These are phyloP conservation scores for Stemphylium beticola DNA, from an alignment of 2,329 filamentous ascomycete genomes.

Conservation along the genomic window DNA sequence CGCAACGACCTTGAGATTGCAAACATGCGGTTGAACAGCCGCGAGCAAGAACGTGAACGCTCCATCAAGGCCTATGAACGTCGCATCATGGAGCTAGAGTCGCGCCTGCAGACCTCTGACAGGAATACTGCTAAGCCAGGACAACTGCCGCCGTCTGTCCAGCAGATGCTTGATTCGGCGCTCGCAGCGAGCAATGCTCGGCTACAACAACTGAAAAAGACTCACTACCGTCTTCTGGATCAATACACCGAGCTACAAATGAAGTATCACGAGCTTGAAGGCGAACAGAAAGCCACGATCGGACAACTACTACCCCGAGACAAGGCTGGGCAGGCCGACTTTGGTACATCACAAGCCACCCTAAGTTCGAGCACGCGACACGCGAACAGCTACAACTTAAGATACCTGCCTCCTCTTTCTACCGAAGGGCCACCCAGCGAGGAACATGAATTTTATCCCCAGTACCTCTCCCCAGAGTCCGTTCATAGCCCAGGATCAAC, in stretches of 20 bases:
- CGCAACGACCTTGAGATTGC: conserved; percentile 66
- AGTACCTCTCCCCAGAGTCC: conserved; percentile 40
- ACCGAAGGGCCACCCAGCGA: conserved; percentile 25
- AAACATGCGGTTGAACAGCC: conserved; percentile 62
- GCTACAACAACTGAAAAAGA: conserved; percentile 58
- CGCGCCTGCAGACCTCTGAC: conserved; percentile 34
- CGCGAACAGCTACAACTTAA: conserved; percentile 27
- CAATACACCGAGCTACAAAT: conserved; percentile 59
- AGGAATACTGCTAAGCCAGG: conserved; percentile 35
- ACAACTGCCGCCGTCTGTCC: conserved; percentile 49
- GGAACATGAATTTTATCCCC: conserved; percentile 38
- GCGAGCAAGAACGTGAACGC: conserved; percentile 59
- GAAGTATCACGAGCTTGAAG: conserved; percentile 51
- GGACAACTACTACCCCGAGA: conserved; percentile 33
- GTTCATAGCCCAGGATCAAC: conserved; percentile 27
- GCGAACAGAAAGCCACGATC: conserved; percentile 37
- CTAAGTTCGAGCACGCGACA: conserved; percentile 38
- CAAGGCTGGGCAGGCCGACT: conserved; percentile 22
- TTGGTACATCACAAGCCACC: conserved; percentile 26
- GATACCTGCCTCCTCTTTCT: conserved; percentile 34
- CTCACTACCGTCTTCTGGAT: conserved; percentile 58
- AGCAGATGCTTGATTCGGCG: conserved; percentile 57
- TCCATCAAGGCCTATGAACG: conserved; percentile 56
- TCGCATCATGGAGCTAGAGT: conserved; percentile 56
- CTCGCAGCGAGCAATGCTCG: conserved; percentile 56